Percentiles rank a stretch among this genome's conserved stretches.
These are phyloP conservation scores for Stephania yunnanensis DNA, from an alignment of 164 flowering plant species.

Conservation along the genomic window DNA sequence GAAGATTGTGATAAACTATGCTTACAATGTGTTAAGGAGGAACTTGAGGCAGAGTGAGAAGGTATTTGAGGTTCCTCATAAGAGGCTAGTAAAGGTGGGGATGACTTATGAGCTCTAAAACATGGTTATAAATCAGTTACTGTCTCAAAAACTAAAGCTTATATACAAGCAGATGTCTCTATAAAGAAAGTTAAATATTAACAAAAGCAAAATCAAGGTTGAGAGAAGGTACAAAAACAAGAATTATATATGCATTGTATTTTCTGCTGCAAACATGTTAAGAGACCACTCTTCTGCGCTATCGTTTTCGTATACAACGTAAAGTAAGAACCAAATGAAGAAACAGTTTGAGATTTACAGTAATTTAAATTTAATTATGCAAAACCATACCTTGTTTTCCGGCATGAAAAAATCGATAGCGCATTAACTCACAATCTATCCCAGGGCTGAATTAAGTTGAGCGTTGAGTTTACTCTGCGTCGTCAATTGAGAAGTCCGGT, in stretches of 20 bases:
- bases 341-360: not conserved
- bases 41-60: slow-evolving; percentile 50
- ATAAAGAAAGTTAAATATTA: too few species aligned
- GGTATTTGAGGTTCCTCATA: slow-evolving; percentile 54
- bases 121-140: not conserved
- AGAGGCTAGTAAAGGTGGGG: slow-evolving; percentile 62
- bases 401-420: not conserved
- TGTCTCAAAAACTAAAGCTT: not conserved
- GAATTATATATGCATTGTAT: too few species aligned
- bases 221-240: not conserved
- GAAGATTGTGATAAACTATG: slow-evolving; percentile 55
- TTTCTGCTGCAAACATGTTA: not conserved
- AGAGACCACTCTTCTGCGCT: not conserved
- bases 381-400: not conserved
- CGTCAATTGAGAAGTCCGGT: slow-evolving; percentile 53
- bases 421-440: not conserved
- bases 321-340: not conserved
- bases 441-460: not conserved
- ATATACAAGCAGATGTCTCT: too few species aligned
- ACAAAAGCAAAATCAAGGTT: not conserved
- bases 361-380: not conserved
- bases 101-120: slow-evolving; percentile 62
- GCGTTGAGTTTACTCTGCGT: not conserved
- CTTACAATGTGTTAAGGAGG: slow-evolving; percentile 47
- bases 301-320: not conserved